phyloP scores from a whole-genome alignment of 2,329 filamentous ascomycete species.

The Bertia moriformis region DNA sequence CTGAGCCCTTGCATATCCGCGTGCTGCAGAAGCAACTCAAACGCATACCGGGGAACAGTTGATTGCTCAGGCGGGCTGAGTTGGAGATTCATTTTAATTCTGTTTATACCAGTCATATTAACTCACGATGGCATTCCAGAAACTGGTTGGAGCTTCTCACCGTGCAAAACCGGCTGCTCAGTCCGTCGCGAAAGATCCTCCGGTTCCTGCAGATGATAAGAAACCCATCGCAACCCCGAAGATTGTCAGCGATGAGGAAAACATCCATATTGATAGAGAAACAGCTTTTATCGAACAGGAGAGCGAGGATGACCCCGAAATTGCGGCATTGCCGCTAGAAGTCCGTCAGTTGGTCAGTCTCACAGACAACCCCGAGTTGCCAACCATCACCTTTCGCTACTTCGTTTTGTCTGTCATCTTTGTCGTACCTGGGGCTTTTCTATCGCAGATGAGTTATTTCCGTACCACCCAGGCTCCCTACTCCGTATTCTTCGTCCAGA shows the following conservation, averaged over 20 bases:
- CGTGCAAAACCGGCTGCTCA: too few relatives aligned
- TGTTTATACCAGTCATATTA: too few relatives aligned
- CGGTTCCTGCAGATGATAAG: too few relatives aligned
- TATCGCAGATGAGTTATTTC: slow-evolving; percentile 39
- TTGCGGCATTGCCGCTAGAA: slow-evolving; percentile 35
- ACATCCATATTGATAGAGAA: neutral
- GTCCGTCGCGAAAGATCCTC: too few relatives aligned
- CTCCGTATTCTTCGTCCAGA: slow-evolving; percentile 47
- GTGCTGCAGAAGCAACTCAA: too few relatives aligned
- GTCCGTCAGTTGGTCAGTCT: slow-evolving; percentile 42
- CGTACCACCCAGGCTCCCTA: slow-evolving; percentile 42
- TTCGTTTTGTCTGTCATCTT: slow-evolving; percentile 38
- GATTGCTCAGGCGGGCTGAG: too few relatives aligned
- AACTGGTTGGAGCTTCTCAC: too few relatives aligned
- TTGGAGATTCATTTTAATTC: too few relatives aligned
- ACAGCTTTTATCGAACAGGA: neutral
- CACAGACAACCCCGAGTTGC: slow-evolving; percentile 36
- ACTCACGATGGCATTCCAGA: too few relatives aligned
- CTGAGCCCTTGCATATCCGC: too few relatives aligned
- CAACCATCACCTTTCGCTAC: slow-evolving; percentile 44
- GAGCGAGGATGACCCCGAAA: slow-evolving; percentile 29
- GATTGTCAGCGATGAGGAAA: neutral
- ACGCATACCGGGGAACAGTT: too few relatives aligned
- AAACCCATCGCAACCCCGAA: neutral
- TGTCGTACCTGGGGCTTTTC: slow-evolving; percentile 38